These are phyloP conservation scores for Daedaleopsis sinensis DNA, from an alignment of 768 basidiomycete genomes.

Conservation along the genomic window DNA sequence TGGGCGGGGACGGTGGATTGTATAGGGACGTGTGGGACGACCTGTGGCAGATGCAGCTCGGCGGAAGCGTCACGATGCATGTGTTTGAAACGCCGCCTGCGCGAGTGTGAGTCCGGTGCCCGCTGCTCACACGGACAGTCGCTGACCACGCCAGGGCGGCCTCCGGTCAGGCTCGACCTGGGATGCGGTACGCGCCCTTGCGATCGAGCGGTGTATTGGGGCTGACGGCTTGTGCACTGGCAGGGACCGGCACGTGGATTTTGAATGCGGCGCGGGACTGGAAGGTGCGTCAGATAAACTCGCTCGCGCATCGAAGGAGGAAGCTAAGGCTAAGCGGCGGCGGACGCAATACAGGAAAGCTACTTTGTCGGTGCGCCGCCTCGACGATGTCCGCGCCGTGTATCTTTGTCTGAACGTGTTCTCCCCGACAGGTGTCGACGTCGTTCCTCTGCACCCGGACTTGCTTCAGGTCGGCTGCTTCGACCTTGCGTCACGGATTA, in stretches of 20 bases:
- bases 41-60: slow-evolving; percentile 46
- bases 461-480: slow-evolving; percentile 58
- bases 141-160: slow-evolving; percentile 6
- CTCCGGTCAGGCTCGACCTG: slow-evolving; percentile 57
- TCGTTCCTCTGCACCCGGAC: slow-evolving; percentile 74
- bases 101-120: slow-evolving; percentile 53
- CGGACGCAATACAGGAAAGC: slow-evolving; percentile 41
- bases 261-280: slow-evolving; percentile 64
- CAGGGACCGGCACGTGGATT: slow-evolving; percentile 78
- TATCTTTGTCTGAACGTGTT: not conserved
- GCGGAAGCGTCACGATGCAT: slow-evolving; percentile 66
- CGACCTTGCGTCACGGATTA: slow-evolving; percentile 61
- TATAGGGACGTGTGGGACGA: slow-evolving; percentile 73
- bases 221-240: not conserved
- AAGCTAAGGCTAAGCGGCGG: not conserved
- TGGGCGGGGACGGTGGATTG: not conserved
- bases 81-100: slow-evolving; percentile 60
- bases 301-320: not conserved
- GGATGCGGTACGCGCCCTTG: slow-evolving; percentile 60
- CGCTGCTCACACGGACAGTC: slow-evolving; percentile 1
- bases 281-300: slow-evolving; percentile 45
- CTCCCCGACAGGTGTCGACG: slow-evolving; percentile 54
- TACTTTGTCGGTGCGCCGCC: slow-evolving; percentile 63
- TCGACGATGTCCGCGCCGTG: not conserved
- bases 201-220: not conserved